A percentile compares a stretch with the other conserved stretches of the same genome.
phyloP scores from a whole-genome alignment of 305 asterid genomes.

The Fraxinus paxiana region DNA sequence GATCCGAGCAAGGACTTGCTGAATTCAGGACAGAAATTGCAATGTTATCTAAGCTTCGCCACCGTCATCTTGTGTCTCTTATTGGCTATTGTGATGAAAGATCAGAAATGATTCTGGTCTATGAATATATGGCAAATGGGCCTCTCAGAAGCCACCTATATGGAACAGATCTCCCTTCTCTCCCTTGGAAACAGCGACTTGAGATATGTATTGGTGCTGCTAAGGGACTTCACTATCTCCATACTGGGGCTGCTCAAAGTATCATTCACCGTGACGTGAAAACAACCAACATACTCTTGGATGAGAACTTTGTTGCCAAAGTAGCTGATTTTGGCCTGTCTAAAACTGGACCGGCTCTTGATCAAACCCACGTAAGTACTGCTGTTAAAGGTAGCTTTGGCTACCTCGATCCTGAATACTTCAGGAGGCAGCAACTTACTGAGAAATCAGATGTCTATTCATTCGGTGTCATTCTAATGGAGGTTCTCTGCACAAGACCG shows the following conservation, averaged over 20 bases:
- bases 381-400: constrained; percentile 99
- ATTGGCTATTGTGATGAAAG: constrained; percentile 95
- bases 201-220: constrained; percentile 98
- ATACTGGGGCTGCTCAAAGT: constrained; percentile 91
- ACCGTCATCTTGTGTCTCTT: constrained; percentile 91
- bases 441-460: constrained; percentile 98
- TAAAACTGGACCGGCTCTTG: constrained; percentile 86
- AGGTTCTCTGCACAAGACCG: constrained; percentile 92
- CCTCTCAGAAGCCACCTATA: constrained; percentile 96
- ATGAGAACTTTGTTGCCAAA: constrained; percentile 85
- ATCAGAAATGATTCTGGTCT: constrained; percentile 93
- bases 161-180: constrained; percentile 87
- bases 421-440: constrained; percentile 90
- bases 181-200: constrained; percentile 85
- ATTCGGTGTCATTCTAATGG: constrained; percentile 94
- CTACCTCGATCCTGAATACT: constrained; percentile 96
- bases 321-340: constrained; percentile 98
- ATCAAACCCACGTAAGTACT: constrained; percentile 97
- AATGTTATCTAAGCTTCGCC: constrained; percentile 95
- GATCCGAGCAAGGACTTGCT: constrained; percentile 96
- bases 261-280: constrained; percentile 95
- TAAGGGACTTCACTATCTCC: constrained; percentile 94
- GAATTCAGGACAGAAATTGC: constrained; percentile 95
- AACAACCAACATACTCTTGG: constrained; percentile 89
- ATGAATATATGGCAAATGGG: constrained; percentile 97